Conservation (phyloP, 768 basidiomycete genomes). For the Boletus sp. region DNA sequence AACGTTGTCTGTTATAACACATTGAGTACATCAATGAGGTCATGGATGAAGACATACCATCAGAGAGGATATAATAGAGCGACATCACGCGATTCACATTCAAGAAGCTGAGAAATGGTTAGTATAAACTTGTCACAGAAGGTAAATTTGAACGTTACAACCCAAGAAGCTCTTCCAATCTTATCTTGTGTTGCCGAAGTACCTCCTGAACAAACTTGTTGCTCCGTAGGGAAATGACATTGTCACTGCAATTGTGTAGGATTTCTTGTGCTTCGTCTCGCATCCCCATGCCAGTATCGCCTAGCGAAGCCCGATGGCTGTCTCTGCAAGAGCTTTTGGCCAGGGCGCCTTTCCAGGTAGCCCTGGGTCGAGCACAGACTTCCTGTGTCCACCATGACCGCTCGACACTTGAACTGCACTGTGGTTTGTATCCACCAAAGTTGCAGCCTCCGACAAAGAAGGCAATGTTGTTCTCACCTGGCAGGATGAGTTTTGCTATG, state of each 20-base stretch:
- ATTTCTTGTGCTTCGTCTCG: conserved; percentile 42
- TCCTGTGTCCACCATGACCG: conserved; percentile 37
- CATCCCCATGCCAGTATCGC: conserved; percentile 24
- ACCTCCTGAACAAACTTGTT: conserved; percentile 44
- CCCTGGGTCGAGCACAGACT: conserved; percentile 56
- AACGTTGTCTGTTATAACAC: conserved; percentile 43
- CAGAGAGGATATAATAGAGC: conserved; percentile 46
- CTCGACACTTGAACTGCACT: conserved; percentile 18
- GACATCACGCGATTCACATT: conserved; percentile 50
- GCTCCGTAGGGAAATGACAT: conserved; percentile 47
- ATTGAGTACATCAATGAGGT: conserved; percentile 5
- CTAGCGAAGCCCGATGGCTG: conserved; percentile 26
- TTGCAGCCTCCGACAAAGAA: conserved; percentile 22
- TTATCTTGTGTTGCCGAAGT: conserved; percentile 42
- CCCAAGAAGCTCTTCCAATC: conserved; percentile 50
- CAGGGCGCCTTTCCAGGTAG: conserved; percentile 62
- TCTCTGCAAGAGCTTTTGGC: conserved; percentile 34
- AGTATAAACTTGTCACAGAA: neutral
- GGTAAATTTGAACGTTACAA: conserved; percentile 36
- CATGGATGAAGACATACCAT: conserved; percentile 34
- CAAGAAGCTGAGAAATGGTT: conserved; percentile 37
- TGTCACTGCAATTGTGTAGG: conserved; percentile 39
- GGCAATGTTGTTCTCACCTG: conserved; percentile 52
- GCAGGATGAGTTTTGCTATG: conserved; percentile 69
- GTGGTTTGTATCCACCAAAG: conserved; percentile 19